Conservation (phyloP, 164 flowering plant species). For the Akebia trifoliata region DNA sequence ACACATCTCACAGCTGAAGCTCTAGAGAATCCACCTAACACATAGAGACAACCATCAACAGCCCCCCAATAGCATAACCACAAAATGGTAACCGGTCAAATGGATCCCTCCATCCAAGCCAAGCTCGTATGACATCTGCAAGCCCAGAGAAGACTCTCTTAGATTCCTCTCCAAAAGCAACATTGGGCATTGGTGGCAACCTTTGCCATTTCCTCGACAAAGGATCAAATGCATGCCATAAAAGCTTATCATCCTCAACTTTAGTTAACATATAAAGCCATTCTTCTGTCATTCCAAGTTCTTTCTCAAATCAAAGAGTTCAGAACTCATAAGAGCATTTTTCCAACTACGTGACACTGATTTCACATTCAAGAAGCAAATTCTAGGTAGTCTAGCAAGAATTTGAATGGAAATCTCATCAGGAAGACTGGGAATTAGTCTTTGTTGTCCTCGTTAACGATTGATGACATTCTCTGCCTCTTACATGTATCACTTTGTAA, state of each 20-base stretch:
- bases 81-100: conserved; percentile 55
- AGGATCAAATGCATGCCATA: conserved; percentile 79
- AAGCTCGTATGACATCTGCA: conserved; percentile 57
- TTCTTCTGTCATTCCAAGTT: conserved; percentile 67
- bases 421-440: conserved; percentile 79
- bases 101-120: conserved; percentile 62
- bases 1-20: conserved; percentile 62
- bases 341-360: conserved; percentile 73
- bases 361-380: conserved; percentile 39
- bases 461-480: conserved; percentile 53
- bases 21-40: conserved; percentile 72
- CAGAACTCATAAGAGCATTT: conserved; percentile 43
- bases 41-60: conserved; percentile 77
- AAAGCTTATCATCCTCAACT: conserved; percentile 46
- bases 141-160: conserved; percentile 34
- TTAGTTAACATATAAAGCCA: conserved; percentile 72
- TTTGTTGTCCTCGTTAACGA: conserved; percentile 32
- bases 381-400: conserved; percentile 73
- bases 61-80: conserved; percentile 81
- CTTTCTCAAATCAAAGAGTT: conserved; percentile 57
- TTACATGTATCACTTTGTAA: conserved; percentile 43
- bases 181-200: conserved; percentile 70
- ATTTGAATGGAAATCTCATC: conserved; percentile 83
- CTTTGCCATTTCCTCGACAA: conserved; percentile 56
- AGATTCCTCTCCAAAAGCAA: conserved; percentile 37